Evolutionary conservation across 2,329 filamentous ascomycete genomes (phyloP), one percentile per base, ranked within the genome.

Genomic region (Ophioceras dolichostomum): DNA sequence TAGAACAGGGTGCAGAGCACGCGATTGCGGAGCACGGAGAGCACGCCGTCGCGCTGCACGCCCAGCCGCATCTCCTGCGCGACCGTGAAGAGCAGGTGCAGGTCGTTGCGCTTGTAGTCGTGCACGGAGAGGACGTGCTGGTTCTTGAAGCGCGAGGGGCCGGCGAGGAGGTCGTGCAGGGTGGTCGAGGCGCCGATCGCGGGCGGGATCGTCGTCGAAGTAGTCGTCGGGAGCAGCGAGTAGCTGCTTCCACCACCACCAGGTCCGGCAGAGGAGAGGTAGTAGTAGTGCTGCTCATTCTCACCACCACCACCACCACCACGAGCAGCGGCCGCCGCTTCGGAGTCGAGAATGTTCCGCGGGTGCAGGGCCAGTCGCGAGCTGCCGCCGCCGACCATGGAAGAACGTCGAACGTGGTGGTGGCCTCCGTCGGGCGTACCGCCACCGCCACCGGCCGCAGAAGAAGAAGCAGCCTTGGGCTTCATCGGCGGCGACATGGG

Each of bases 41-140:
- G 70, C 21, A 91, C 83, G 41, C 91, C 91, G 51, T 94, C 82
- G 35, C 88, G 81, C 63, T 96, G 85, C 21, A 95, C 91, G 38
- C 87, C 88, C 14, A 94, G 74, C 21, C 89, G 83, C 88, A 98
- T 96, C 64, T 98, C 91, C 58, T 94, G 86, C 1, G 91, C 91
- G 35, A 98, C 83, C 7, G 89, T 94, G 69, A 98, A 96, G 34
- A 98, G 76, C 43, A 93, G 64, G 59, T 96, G 91, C 35, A 98
- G 71, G 52, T 98, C 89, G 14, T 83, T 72, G 33, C 88, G 81
- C 34, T 69, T 79, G 66, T 95, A 94, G 55, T 94, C 83, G 54
- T 83, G 83, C 47, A 98, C 91, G 1, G 89, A 95, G 34, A 95
- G 67, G 33, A 98, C 83, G 52, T 95, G 84, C 45, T 85, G 77